Base-by-base conservation (phyloP, 441 rosid genomes). In the Erodium moschatum region DNA sequence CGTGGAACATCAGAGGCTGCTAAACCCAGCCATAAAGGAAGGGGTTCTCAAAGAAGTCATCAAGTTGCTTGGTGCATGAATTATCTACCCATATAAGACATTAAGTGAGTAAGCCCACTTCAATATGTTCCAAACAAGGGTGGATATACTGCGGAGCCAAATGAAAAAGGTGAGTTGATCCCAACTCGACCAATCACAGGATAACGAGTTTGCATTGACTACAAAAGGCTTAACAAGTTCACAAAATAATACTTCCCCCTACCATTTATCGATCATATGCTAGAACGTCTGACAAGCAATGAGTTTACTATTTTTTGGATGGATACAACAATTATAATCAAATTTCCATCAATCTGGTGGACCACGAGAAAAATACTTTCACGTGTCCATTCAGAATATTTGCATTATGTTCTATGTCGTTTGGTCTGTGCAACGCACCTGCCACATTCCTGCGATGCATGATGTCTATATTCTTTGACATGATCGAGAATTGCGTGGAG, bases 371-470 rank as follows among this genome's bases (percentile, higher is more conserved):
- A 21, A 54, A 42, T 0, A 29, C 31, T 0, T 73, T 68, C 15
- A 48, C 33, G 3, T 68, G 54, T 38, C 68, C 33, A 0, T 73
- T 50, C 29, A 52, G 62, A 2, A 73, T 56, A 0, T 73, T 38
- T 29, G 66, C 76, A 0, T 54, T 27, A n/a, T 6, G 31, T 1
- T 8, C 42, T 16, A 72, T 72, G 56, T 19, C 65, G 2, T 72
- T 72, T 20, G 29, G 70, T 1, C 35, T 72, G 0, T 72, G 74
- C 11, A 72, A 72, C 61, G 71, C 75, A 2, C 75, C 27, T 0
- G 20, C 75, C 6, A 73, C 52, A 0, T 73, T 73, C 6, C 16
- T 64, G 31, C 0, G 38, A 10, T 62, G 65, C 6, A 64, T 74
- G 69, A 64, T 52, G 21, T 18, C 62, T 0, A 74, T 69, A 0